Evolutionary conservation across 2,329 filamentous ascomycete species (phyloP).

Genomic region (Raffaelea arxii): DNA sequence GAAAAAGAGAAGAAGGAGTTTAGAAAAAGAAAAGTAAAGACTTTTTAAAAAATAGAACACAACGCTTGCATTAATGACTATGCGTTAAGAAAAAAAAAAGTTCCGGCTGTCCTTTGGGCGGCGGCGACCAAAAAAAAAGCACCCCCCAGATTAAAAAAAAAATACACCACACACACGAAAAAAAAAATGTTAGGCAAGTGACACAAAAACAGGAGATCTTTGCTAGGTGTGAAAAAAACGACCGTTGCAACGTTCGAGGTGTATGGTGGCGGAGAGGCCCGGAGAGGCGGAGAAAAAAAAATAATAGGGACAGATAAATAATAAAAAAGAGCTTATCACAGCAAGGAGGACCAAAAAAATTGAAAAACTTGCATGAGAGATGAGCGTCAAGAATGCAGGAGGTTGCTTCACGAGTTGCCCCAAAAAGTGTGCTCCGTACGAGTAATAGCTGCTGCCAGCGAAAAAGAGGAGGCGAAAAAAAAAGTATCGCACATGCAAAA

Average conservation of each 20-base stretch:
- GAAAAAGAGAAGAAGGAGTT: neutral
- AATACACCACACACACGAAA: neutral
- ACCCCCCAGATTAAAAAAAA: neutral
- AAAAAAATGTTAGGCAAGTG: neutral
- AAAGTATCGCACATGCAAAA: neutral
- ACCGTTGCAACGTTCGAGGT: neutral
- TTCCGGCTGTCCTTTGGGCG: no score
- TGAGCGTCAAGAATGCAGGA: no score
- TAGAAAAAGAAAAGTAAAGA: neutral
- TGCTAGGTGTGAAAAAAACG: neutral
- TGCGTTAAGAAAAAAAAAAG: neutral
- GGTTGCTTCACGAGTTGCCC: no score
- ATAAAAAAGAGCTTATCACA: neutral
- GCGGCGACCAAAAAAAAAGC: neutral
- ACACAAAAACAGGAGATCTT: neutral
- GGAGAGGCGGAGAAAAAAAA: slow-evolving; percentile 10
- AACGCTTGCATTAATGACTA: no score
- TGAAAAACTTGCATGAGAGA: neutral
- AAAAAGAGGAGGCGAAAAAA: neutral
- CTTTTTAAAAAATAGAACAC: no score
- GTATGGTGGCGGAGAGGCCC: slow-evolving; percentile 7
- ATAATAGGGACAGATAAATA: neutral
- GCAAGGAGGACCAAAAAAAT: no score
- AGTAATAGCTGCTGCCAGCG: no score
- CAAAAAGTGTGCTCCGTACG: no score